phyloP scores from a whole-genome alignment of 345 rosid genomes.

The Lepidium aucheri region DNA sequence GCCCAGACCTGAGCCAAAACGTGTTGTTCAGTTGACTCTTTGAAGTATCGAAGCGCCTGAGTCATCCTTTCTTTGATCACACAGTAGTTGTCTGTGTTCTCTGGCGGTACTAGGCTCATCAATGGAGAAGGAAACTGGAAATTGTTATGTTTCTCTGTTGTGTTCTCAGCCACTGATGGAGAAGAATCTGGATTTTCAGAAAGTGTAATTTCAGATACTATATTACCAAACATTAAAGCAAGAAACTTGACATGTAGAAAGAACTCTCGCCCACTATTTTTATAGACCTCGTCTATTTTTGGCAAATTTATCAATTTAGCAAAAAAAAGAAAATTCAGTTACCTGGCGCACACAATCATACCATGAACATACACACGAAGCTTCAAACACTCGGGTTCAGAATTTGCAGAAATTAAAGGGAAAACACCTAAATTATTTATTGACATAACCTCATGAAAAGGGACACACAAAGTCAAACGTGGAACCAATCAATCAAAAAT shows the following conservation, averaged over 20 bases:
- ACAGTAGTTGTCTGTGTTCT: conserved; percentile 51
- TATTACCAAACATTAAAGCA: not conserved
- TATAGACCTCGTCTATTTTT: conserved; percentile 2
- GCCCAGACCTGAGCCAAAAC: conserved; percentile 94
- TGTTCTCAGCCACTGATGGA: conserved; percentile 32
- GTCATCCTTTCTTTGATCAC: conserved; percentile 85
- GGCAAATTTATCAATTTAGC: not conserved
- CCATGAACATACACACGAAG: not conserved
- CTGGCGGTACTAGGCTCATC: conserved; percentile 43
- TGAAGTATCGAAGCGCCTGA: conserved; percentile 69
- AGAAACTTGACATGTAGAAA: not conserved
- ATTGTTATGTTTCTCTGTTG: conserved; percentile 32
- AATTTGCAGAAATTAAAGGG: not conserved
- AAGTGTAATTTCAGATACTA: not conserved
- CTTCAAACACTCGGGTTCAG: not conserved
- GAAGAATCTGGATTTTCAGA: conserved; percentile 36
- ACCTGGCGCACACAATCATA: not conserved
- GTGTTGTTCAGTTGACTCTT: conserved; percentile 85
- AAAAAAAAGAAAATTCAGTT: not conserved
- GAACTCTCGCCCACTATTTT: not conserved
- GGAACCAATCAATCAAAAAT: conserved; percentile 9
- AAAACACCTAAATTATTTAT: not conserved
- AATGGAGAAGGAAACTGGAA: conserved; percentile 51
- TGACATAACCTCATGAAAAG: not conserved
- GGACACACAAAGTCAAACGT: conserved; percentile 20